Evolutionary conservation across 169 alveolate species (phyloP), one percentile per base, ranked within the genome.

Genomic region (Plasmodium berghei): DNA sequence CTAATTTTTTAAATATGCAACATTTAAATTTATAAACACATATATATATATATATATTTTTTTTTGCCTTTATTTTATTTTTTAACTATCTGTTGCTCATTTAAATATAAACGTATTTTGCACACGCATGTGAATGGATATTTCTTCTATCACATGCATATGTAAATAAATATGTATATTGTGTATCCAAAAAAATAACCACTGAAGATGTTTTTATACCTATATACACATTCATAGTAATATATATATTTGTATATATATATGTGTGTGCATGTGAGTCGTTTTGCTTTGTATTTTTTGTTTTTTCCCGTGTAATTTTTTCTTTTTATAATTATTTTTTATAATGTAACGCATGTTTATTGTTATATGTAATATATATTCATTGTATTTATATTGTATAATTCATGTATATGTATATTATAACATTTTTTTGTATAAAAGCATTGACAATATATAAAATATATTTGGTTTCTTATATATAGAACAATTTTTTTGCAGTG

Each of bases 381-480:
- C 20, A 40, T 67, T 45, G 42, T 18, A n/a, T 67, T 67, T n/a
- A n/a, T 46, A 20, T 40, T 67, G 14, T 67, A 12, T 45, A 40
- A 46, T 9, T 69, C n/a, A 46, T 20, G 20, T 46, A 45, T 45
- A 45, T n/a, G 42, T 66, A 45, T 45, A 18, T 69, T 69, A 18
- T 69, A 16, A 14, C 40, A 46, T 69, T 69, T 69, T 69, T 69
- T 69, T 59, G 46, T 18, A 48, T 14, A 48, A 58, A 45, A 69
- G 46, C 77, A 69, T 69, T 69, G 64, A 52, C 18, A 69, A 46
- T 26, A 45, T 48, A 69, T 63, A 63, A 52, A 63, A 63, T 52
- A 63, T 12, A 28, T 28, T 63, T 63, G 72, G 20, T 52, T 63
- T n/a, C 28, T n/a, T 20, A 20, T 18, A n/a, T 20, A 20, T n/a